A percentile compares a stretch with the other conserved stretches of the same genome.
phyloP scores from a whole-genome alignment of 768 basidiomycete genomes.

The Trametes villosa region DNA sequence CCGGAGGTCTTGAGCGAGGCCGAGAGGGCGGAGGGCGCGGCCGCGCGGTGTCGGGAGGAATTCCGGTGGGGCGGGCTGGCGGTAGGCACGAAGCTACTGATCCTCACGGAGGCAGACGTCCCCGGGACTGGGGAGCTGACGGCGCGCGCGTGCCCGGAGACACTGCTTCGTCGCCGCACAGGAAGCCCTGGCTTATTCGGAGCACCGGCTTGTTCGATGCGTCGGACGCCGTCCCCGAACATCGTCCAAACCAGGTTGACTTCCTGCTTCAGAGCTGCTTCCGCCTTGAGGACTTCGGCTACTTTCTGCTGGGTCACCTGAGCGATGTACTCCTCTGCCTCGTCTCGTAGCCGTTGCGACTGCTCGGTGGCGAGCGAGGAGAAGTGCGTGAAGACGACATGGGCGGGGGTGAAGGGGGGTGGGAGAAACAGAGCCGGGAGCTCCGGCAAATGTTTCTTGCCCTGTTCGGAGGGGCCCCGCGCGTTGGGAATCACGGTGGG shows the following conservation, averaged over 20 bases:
- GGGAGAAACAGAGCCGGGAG: conserved; percentile 70
- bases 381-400: conserved; percentile 71
- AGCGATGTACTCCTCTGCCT: conserved; percentile 62
- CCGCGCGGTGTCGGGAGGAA: conserved; percentile 2
- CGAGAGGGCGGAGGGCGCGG: conserved; percentile 61
- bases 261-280: conserved; percentile 56
- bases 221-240: conserved; percentile 45
- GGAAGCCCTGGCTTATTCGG: neutral
- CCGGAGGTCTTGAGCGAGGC: conserved; percentile 65
- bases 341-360: conserved; percentile 57
- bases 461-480: conserved; percentile 32
- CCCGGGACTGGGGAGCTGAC: conserved; percentile 10
- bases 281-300: conserved; percentile 58
- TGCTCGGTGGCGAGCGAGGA: conserved; percentile 57
- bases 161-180: conserved; percentile 16
- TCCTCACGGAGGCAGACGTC: conserved; percentile 37
- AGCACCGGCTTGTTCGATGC: conserved; percentile 5
- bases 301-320: conserved; percentile 57
- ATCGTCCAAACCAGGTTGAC: conserved; percentile 67
- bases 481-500: conserved; percentile 3
- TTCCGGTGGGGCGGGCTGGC: conserved; percentile 41
- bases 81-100: conserved; percentile 63
- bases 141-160: conserved; percentile 15
- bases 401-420: conserved; percentile 76
- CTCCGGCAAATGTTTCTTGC: conserved; percentile 46